phyloP scores from a whole-genome alignment of 2,329 filamentous ascomycete species.

The Trichoderma semiorbis region DNA sequence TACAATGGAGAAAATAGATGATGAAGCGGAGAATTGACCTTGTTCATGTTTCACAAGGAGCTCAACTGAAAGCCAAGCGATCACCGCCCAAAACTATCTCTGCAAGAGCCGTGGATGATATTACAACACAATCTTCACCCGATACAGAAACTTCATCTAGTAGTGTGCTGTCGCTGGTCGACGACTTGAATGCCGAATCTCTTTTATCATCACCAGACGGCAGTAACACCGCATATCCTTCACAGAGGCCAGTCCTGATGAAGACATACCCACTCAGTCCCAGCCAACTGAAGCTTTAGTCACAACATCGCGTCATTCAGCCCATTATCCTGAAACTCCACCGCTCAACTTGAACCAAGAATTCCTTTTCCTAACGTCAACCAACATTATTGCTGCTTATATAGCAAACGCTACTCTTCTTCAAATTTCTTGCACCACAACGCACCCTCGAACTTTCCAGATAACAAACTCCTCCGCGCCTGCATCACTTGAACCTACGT shows the following conservation, averaged over 20 bases:
- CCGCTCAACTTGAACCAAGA: not conserved
- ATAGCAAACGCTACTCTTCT: not conserved
- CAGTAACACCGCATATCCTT: not conserved
- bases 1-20: too few relatives aligned
- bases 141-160: not conserved
- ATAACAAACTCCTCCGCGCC: not conserved
- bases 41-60: not conserved
- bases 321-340: not conserved
- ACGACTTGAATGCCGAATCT: not conserved
- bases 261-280: not conserved
- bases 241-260: not conserved
- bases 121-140: not conserved
- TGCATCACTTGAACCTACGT: not conserved
- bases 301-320: not conserved
- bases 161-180: not conserved
- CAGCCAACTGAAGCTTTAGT: not conserved
- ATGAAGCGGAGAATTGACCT: not conserved
- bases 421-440: not conserved
- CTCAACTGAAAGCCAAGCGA: not conserved
- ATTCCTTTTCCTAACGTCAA: not conserved
- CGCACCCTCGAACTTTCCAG: not conserved
- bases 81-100: not conserved
- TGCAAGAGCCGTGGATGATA: not conserved
- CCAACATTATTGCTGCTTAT: not conserved
- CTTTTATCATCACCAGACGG: not conserved